Evolutionary conservation across 2,329 filamentous ascomycete species (phyloP), one percentile per base, ranked within the genome.

Genomic region (Helminthosporium solani): DNA sequence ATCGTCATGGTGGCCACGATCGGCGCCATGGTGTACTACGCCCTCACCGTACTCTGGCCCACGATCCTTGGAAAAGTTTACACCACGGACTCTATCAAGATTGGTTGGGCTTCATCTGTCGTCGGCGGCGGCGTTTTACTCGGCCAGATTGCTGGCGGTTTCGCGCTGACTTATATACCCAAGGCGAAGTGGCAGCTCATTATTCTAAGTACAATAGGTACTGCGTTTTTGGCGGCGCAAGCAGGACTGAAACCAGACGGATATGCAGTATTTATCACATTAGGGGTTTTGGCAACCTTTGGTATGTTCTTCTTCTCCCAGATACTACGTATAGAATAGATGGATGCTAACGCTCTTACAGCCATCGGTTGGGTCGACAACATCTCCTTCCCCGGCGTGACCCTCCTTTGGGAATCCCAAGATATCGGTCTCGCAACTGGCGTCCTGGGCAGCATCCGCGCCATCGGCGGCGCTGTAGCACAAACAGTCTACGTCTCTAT

Each of bases 281-380:
- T 49, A 14, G 46, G 41, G 15, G 37, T 49, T 3, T n/a, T 49
- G 7, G 41, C 46, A 12, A 49, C 46, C 7, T 49, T 49, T 27
- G 33, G 42, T 42, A 35, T 7, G 40, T 40, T 20, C 31, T 27
- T 21, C 16, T 28, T 28, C 14, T 25, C 16, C 7, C 19, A 14
- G 6, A 5, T 34, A 21, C 18, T 12, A 37, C n/a, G 12, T n/a
- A 39, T 15, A 21, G 6, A 19, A 8, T n/a, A n/a, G n/a, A n/a
- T n/a, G n/a, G 14, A 57, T 9, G 57, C 60, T 31, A 30, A 33
- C 6, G 51, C 50, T 3, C 42, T 61, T 12, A 42, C 63, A 12
- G 49, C 64, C 34, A 52, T 66, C 31, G 64, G 60, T 25, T 66
- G 64, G 46, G 52, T 67, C n/a, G 64, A 67, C 51, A 65, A 64